Percentiles rank a stretch among this genome's conserved stretches.
Evolutionary conservation across 2,329 filamentous ascomycete species (phyloP).

Genomic region (Aspergillus luchuensis): DNA sequence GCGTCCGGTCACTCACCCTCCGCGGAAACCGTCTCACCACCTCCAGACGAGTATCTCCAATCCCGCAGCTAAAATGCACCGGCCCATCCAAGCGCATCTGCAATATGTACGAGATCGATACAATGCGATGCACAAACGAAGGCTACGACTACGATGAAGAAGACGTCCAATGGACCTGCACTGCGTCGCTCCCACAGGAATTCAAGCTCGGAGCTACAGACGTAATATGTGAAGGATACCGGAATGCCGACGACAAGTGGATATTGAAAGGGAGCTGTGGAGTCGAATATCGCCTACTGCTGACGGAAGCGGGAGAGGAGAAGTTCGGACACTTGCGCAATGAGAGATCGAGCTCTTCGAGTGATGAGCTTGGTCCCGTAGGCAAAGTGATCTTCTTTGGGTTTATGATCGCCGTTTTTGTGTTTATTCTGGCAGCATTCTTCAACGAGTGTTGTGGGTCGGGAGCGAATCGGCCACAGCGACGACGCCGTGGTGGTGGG

Average conservation of each 20-base stretch:
- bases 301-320: slow-evolving; percentile 75
- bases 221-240: slow-evolving; percentile 90
- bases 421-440: slow-evolving; percentile 29
- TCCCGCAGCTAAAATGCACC: slow-evolving; percentile 78
- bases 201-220: slow-evolving; percentile 82
- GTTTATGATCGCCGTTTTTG: slow-evolving; percentile 33
- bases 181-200: slow-evolving; percentile 62
- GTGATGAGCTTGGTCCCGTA: slow-evolving; percentile 10
- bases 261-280: slow-evolving; percentile 91
- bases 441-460: slow-evolving; percentile 29
- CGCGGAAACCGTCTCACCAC: slow-evolving; percentile 68
- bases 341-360: not conserved
- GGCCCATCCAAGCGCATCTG: slow-evolving; percentile 65
- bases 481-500: slow-evolving; percentile 27
- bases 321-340: slow-evolving; percentile 57
- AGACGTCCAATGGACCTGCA: slow-evolving; percentile 91
- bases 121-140: slow-evolving; percentile 87
- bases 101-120: slow-evolving; percentile 71
- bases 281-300: slow-evolving; percentile 78
- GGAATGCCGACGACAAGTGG: slow-evolving; percentile 72
- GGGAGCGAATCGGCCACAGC: slow-evolving; percentile 19
- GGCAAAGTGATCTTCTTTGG: slow-evolving; percentile 38
- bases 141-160: slow-evolving; percentile 76
- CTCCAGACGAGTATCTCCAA: slow-evolving; percentile 71
- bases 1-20: slow-evolving; percentile 77